Evolutionary conservation across 2,329 filamentous ascomycete species (phyloP).

Genomic region (Elsinoe necatrix): DNA sequence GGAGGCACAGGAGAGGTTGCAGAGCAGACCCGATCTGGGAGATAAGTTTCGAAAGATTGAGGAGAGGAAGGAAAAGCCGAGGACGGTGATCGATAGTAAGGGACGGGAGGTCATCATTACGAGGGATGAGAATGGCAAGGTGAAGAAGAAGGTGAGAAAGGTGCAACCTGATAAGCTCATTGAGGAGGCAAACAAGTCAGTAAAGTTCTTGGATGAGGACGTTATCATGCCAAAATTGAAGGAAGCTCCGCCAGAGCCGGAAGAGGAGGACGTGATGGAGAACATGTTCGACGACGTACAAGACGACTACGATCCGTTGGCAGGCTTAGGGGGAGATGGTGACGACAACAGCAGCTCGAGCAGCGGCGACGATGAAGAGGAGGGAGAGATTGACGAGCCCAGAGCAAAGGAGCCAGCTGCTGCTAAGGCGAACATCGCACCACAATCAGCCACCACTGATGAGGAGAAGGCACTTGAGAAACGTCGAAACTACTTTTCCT

Average conservation of each 20-base stretch:
- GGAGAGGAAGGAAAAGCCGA: slow-evolving; percentile 41
- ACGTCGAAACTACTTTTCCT: slow-evolving; percentile 32
- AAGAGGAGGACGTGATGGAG: slow-evolving; percentile 32
- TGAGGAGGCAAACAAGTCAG: slow-evolving; percentile 25
- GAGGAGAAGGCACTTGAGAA: slow-evolving; percentile 8
- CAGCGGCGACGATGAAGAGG: slow-evolving; percentile 25
- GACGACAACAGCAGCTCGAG: slow-evolving; percentile 31
- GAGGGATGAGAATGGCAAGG: slow-evolving; percentile 51
- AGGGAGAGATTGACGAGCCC: slow-evolving; percentile 17
- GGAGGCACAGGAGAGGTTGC: slow-evolving; percentile 36
- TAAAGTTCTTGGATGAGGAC: slow-evolving; percentile 27
- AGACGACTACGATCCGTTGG: slow-evolving; percentile 53
- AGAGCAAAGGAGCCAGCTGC: slow-evolving; percentile 16
- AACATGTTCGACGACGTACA: slow-evolving; percentile 57
- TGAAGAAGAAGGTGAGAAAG: slow-evolving; percentile 54
- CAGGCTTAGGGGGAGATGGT: slow-evolving; percentile 42
- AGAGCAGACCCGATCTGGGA: slow-evolving; percentile 43
- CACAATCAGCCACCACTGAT: background rate
- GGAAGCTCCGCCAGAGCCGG: slow-evolving; percentile 30
- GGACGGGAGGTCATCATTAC: slow-evolving; percentile 52
- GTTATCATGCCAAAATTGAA: slow-evolving; percentile 33
- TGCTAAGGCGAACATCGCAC: background rate
- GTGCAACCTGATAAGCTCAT: slow-evolving; percentile 24
- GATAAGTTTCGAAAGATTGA: slow-evolving; percentile 48
- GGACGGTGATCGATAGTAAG: slow-evolving; percentile 48